Conservation (phyloP, 2,329 filamentous ascomycete species). For the Fusarium newnesense region DNA sequence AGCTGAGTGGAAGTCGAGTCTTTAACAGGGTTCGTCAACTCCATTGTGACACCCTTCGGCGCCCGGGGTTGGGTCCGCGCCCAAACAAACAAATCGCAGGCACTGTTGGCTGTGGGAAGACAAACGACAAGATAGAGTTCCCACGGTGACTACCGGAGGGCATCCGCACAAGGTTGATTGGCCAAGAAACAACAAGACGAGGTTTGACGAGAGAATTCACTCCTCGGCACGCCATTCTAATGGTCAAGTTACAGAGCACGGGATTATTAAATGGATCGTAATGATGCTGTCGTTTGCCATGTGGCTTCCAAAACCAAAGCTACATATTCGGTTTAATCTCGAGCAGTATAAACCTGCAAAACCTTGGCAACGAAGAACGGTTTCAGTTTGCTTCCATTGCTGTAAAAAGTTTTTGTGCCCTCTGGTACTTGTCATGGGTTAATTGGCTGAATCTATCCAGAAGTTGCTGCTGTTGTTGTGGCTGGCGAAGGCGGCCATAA, state of each 20-base stretch:
- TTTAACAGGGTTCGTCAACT: slow-evolving; percentile 19
- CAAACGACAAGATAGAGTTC: slow-evolving; percentile 31
- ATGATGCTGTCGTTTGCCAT: not conserved
- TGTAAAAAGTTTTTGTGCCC: not conserved
- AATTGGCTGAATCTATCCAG: not conserved
- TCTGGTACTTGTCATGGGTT: not conserved
- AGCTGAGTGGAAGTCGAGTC: slow-evolving; percentile 13
- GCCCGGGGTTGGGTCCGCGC: slow-evolving; percentile 26
- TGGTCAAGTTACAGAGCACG: not conserved
- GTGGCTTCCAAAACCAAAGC: not conserved
- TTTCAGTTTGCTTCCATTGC: not conserved
- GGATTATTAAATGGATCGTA: not conserved
- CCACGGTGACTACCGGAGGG: slow-evolving; percentile 14
- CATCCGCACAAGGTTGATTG: slow-evolving; percentile 24
- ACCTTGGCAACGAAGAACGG: not conserved
- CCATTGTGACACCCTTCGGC: slow-evolving; percentile 23
- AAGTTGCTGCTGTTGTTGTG: slow-evolving; percentile 1
- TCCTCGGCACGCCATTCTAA: slow-evolving; percentile 18
- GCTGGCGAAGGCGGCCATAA: slow-evolving; percentile 14
- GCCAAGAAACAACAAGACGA: not conserved
- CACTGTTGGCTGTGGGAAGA: not conserved
- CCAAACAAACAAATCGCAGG: slow-evolving; percentile 15
- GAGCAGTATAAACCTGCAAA: not conserved
- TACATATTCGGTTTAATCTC: not conserved
- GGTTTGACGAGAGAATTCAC: not conserved